Base-by-base conservation (phyloP, 805 yeast genomes). In the Wickerhamiella azyma region DNA sequence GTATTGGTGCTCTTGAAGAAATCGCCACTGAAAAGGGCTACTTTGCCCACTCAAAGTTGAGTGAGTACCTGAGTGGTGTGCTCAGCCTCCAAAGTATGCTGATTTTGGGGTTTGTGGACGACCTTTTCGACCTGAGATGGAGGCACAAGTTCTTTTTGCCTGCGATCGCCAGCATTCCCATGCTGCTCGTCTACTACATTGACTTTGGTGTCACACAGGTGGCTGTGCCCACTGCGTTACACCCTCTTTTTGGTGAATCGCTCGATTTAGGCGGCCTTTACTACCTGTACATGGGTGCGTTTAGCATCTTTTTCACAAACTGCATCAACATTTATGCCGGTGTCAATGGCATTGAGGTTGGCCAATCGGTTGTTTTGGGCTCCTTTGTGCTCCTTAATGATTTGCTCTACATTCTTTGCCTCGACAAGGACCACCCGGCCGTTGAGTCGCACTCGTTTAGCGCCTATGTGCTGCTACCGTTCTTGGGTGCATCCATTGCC, bases 301-400 rank as follows among this genome's bases (percentile, higher is more conserved):
- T 92, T 48, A 81, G 94, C 2, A 89, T 92, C 35, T 92, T 92
- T 59, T 82, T 96, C 56, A 96, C 99, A 19, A 89, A 92, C 60
- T 85, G 96, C 9, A 86, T 92, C 62, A 92, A 92, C 60, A 92
- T 92, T 44, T 67, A 88, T 26, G 99, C 99, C 0, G 99, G 99
- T 5, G 76, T 92, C 40, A 92, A 92, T 61, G 99, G 99, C 0
- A 68, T 92, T 37, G 99, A 92, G 64, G 96, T 88, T 10, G 97
- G 96, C 24, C 98, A 92, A 63, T 78, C 94, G 29, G 71, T 89
- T 4, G 81, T 89, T 0, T 67, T 92, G 45, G 85, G 84, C 0
- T 39, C 77, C 0, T 70, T 85, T 26, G 72, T 89, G 39, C 62
- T 92, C 18, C 55, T 79, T 41, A 92, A 92, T 64, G 98, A 92